Conservation (phyloP, 1,284 basidiomycete species). For the Apiotrichum mycotoxinovorans region DNA sequence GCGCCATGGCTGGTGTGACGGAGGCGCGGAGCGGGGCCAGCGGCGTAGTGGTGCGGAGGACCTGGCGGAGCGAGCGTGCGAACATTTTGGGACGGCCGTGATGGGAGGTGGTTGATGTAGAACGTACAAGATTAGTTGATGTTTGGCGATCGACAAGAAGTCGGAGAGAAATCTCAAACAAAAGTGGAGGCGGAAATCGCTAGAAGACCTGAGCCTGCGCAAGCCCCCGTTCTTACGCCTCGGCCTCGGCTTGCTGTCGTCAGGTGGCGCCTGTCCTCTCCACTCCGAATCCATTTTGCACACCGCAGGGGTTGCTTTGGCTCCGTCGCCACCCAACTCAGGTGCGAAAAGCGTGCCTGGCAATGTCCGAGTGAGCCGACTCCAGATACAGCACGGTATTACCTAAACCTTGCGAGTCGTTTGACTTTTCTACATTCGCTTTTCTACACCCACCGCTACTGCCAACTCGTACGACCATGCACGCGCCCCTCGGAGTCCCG, state of each 20-base stretch:
- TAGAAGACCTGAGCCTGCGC: background rate
- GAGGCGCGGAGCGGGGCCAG: background rate
- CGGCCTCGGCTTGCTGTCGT: too few species aligned
- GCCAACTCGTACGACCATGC: conserved; percentile 26
- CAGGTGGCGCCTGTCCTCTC: too few species aligned
- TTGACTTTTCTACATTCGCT: background rate
- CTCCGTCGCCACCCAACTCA: conserved; percentile 2
- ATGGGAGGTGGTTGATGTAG: background rate
- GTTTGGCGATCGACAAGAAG: too few species aligned
- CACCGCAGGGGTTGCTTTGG: too few species aligned
- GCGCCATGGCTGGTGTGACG: background rate
- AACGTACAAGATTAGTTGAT: too few species aligned
- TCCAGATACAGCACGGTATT: too few species aligned
- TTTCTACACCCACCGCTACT: background rate
- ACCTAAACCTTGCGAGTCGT: too few species aligned
- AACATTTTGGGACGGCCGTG: background rate
- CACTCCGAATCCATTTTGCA: too few species aligned
- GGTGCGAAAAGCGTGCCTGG: background rate
- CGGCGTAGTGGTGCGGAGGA: background rate
- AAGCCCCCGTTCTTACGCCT: too few species aligned
- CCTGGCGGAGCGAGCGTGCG: background rate
- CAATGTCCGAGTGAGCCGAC: too few species aligned
- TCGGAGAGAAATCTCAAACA: too few species aligned
- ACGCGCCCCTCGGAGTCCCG: conserved; percentile 43
- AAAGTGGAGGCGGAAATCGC: background rate